Percentiles rank a stretch among this genome's conserved stretches.
These are phyloP conservation scores for Fomitopsis palustris DNA, from an alignment of 1,284 basidiomycete genomes.

Conservation along the genomic window DNA sequence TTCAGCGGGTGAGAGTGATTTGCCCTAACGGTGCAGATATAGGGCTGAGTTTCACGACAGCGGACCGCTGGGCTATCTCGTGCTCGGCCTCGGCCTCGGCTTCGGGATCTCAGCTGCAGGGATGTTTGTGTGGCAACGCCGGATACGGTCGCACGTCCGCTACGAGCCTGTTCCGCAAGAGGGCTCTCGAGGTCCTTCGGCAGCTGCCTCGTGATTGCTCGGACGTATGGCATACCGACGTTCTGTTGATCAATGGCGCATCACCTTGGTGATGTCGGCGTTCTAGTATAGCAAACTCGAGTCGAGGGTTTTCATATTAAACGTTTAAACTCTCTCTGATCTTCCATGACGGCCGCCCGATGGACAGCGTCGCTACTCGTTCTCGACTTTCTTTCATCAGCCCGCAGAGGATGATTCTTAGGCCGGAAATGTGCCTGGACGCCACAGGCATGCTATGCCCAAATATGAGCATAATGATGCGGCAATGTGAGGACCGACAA, in stretches of 20 bases:
- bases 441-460: not conserved
- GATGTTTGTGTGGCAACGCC: not conserved
- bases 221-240: not conserved
- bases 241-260: not conserved
- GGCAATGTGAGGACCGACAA: not conserved
- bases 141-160: not conserved
- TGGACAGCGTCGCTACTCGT: not conserved
- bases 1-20: not conserved
- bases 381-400: not conserved
- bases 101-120: not conserved
- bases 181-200: not conserved
- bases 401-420: not conserved
- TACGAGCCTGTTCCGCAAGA: not conserved
- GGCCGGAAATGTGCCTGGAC: not conserved
- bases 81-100: not conserved
- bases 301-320: not conserved
- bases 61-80: not conserved
- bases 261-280: not conserved
- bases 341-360: not conserved
- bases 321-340: not conserved
- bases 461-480: not conserved
- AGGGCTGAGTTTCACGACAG: not conserved
- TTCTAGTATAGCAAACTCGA: not conserved
- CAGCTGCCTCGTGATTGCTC: not conserved
- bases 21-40: not conserved